Evolutionary conservation across 345 rosid genomes (phyloP), one percentile per base, ranked within the genome.

Genomic region (Atalantia buxifolia): DNA sequence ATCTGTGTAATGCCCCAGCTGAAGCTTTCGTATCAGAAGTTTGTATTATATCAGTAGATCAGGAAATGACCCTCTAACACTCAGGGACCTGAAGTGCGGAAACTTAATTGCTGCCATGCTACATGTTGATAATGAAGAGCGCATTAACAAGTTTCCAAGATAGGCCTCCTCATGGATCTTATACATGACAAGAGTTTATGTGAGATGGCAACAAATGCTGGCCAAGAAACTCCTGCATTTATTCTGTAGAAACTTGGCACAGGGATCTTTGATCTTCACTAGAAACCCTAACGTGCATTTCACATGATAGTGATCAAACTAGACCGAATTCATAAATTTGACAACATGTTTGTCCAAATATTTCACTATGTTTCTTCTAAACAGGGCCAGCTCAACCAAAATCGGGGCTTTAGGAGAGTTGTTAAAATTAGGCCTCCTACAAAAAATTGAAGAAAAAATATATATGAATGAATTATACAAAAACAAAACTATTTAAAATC

Each of bases 21-120:
- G 96, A 95, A 95, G 30, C 99, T 65, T 97, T 93, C 79, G 85
- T 93, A 87, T 93, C 92, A 88, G 95, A 89, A 93, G 92, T 79
- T 95, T 95, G 84, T 93, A 91, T 88, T 80, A 88, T 86, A 83
- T 87, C 74, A 94, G 90, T 87, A 90, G 97, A 92, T 89, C 94
- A 21, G 95, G 90, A 78, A 87, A 91, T 84, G 98, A 97, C 55
- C 89, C 81, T 80, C 92, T 95, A 75, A 91, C 94, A 36, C 88
- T 92, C 67, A 87, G 94, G 89, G 98, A 95, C 87, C 83, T 95
- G 78, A 95, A 92, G 85, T 93, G 89, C 79, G 98, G 99, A 76
- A 86, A 92, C 77, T 87, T 95, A 81, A 79, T 90, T 79, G 86
- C 88, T 84, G 94, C 97, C 64, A 88, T 93, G 94, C 93, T 87